Conservation (phyloP, 257 asterid genomes). For the Ajuga chamaepitys region DNA sequence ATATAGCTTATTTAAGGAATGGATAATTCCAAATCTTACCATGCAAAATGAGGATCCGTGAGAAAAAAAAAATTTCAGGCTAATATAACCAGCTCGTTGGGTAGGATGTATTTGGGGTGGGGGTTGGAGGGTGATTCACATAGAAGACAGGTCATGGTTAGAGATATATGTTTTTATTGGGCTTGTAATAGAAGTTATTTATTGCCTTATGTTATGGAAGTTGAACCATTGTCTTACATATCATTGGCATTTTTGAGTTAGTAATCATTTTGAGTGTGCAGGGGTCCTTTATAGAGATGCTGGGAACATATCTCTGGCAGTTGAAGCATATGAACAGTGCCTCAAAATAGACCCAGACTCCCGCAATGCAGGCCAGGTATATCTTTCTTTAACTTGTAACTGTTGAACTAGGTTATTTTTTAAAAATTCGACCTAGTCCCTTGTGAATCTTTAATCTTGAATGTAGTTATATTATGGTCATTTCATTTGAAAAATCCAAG, state of each 20-base stretch:
- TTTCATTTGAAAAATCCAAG: too few relatives aligned
- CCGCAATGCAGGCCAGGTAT: slow-evolving; percentile 99
- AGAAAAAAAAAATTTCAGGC: not conserved
- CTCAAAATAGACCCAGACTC: slow-evolving; percentile 98
- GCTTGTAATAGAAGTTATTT: not conserved
- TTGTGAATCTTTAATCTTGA: not conserved
- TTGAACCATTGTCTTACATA: not conserved
- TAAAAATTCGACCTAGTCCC: not conserved
- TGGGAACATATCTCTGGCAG: slow-evolving; percentile 86
- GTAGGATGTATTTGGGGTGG: not conserved
- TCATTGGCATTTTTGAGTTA: not conserved
- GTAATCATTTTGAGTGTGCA: slow-evolving; percentile 29
- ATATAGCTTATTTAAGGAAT: slow-evolving; percentile 1
- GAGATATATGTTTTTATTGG: not conserved
- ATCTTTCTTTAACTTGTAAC: slow-evolving; percentile 15
- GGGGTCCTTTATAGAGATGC: slow-evolving; percentile 99
- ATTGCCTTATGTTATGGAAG: not conserved
- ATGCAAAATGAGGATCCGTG: not conserved
- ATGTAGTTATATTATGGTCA: too few relatives aligned
- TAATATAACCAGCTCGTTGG: not conserved
- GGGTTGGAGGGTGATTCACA: not conserved
- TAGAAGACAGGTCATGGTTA: not conserved
- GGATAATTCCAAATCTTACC: not conserved
- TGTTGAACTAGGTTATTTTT: not conserved
- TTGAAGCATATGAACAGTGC: slow-evolving; percentile 99